Percentiles rank a stretch among this genome's conserved stretches.
phyloP scores from a whole-genome alignment of 2,329 filamentous ascomycete genomes.

The Ophioceras dolichostomum region DNA sequence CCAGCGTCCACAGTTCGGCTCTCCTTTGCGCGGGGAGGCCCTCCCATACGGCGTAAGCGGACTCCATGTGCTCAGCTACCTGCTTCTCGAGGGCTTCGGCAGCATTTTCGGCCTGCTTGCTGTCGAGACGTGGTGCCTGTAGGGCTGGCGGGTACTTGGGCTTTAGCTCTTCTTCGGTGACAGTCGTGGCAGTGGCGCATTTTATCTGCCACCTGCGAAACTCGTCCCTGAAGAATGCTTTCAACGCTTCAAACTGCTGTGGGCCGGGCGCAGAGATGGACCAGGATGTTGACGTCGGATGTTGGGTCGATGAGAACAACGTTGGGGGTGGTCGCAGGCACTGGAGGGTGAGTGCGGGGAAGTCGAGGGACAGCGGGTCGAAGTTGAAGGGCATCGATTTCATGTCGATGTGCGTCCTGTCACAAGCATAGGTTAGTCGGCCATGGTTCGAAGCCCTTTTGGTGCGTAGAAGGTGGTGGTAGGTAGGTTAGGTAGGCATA shows the following conservation, averaged over 20 bases:
- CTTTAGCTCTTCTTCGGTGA: conserved; percentile 37
- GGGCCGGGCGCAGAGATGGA: conserved; percentile 64
- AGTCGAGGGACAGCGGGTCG: conserved; percentile 74
- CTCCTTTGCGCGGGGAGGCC: conserved; percentile 43
- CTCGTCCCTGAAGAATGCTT: conserved; percentile 52
- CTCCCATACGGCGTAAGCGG: conserved; percentile 68
- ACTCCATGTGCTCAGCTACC: conserved; percentile 62
- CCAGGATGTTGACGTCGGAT: conserved; percentile 69
- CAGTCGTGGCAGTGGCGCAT: conserved; percentile 36
- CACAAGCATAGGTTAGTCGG: no score
- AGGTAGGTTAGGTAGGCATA: not conserved
- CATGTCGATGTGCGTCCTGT: conserved; percentile 43
- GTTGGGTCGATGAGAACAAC: conserved; percentile 68
- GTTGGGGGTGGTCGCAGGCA: conserved; percentile 72
- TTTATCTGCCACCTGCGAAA: conserved; percentile 53
- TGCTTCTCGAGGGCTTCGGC: conserved; percentile 54
- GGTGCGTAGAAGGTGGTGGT: not conserved
- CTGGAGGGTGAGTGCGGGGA: conserved; percentile 72
- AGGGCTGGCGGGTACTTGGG: conserved; percentile 31
- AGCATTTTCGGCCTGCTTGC: conserved; percentile 33
- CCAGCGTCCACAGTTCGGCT: conserved; percentile 47
- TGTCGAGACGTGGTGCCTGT: conserved; percentile 25
- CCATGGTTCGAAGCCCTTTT: no score
- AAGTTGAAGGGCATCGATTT: conserved; percentile 58
- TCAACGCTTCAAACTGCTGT: conserved; percentile 62